Evolutionary conservation across 345 rosid species (phyloP), one percentile per base, ranked within the genome.

Genomic region (Sapria himalayana): DNA sequence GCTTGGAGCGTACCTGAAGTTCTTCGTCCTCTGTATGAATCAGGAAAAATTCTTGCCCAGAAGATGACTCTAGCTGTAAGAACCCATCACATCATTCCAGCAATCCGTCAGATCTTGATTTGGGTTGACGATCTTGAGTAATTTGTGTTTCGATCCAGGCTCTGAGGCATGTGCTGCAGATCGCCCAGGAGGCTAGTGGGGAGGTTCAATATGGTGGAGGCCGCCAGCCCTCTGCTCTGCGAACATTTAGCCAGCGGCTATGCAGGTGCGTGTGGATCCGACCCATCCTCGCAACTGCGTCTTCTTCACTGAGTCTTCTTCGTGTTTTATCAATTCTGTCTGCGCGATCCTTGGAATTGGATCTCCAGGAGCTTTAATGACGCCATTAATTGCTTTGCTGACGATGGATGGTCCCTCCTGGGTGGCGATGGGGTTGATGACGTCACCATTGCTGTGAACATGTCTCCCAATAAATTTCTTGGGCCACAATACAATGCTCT

Each of bases 1-100:
- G 96, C 92, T 9, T 85, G 96, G 99, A 80, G 85, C 48, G 99
- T 85, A 46, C 99, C 99, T 1, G 99, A 91, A 63, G 99, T 91
- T 40, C 72, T 91, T 37, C 73, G 96, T 19, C 92, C 99, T 1
- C 82, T 91, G 12, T 91, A 91, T 22, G 92, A 84, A 63, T 91
- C 99, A 33, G 84, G 92, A 3, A 84, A 73, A 70, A 73, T 74
- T 10, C 72, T 91, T 20, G 99, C 99, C 5, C 99, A 91, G 47
- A 80, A 77, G 60, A 70, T 78, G 71, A 91, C 99, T 9, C 77
- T 91, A 22, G 67, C 89, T 41, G 99, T 91, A 37, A 80, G 99
- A 65, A n/a, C n/a, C n/a, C n/a, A n/a, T n/a, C n/a, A n/a, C n/a
- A n/a, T n/a, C n/a, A n/a, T n/a, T n/a, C n/a, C n/a, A n/a, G n/a